Percentiles rank a stretch among this genome's conserved stretches.
Conservation (phyloP, 371 early-diverging fungal genomes). For the Mucor plumbeus region DNA sequence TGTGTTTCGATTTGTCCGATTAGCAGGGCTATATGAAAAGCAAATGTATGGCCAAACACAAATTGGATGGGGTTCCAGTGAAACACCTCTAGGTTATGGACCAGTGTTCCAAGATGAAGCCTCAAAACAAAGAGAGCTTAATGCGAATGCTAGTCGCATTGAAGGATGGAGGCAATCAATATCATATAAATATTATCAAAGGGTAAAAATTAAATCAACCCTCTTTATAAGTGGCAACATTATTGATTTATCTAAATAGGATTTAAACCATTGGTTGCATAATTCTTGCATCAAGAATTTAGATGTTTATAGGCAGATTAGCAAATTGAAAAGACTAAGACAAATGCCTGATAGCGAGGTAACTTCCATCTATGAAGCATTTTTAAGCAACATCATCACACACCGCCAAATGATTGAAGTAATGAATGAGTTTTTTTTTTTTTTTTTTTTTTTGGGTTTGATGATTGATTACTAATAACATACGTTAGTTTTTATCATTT, state of each 20-base stretch:
- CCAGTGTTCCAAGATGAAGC: slow-evolving; percentile 76
- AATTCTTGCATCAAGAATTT: slow-evolving; percentile 64
- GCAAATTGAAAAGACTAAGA: slow-evolving; percentile 61
- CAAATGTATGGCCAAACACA: slow-evolving; percentile 68
- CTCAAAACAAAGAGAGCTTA: slow-evolving; percentile 66
- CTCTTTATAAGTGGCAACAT: background rate
- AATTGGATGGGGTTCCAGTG: slow-evolving; percentile 53
- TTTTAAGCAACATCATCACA: slow-evolving; percentile 63
- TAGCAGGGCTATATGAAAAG: slow-evolving; percentile 82
- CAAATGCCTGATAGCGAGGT: slow-evolving; percentile 71
- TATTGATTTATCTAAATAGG: slow-evolving; percentile 31
- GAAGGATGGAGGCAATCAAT: slow-evolving; percentile 86
- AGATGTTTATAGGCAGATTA: slow-evolving; percentile 74
- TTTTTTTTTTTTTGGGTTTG: background rate
- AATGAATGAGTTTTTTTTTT: slow-evolving; percentile 10
- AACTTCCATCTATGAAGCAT: slow-evolving; percentile 67
- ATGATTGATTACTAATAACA: background rate
- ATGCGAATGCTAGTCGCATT: slow-evolving; percentile 73
- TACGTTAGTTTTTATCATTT: slow-evolving; percentile 68
- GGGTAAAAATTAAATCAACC: slow-evolving; percentile 32
- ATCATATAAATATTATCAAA: slow-evolving; percentile 69
- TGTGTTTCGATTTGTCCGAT: slow-evolving; percentile 80
- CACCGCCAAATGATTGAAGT: slow-evolving; percentile 86
- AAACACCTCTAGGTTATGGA: slow-evolving; percentile 67
- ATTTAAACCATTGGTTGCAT: slow-evolving; percentile 59